Base-by-base conservation (phyloP, 2,329 filamentous ascomycete genomes). In the Cephalotrichum gorgonifer region DNA sequence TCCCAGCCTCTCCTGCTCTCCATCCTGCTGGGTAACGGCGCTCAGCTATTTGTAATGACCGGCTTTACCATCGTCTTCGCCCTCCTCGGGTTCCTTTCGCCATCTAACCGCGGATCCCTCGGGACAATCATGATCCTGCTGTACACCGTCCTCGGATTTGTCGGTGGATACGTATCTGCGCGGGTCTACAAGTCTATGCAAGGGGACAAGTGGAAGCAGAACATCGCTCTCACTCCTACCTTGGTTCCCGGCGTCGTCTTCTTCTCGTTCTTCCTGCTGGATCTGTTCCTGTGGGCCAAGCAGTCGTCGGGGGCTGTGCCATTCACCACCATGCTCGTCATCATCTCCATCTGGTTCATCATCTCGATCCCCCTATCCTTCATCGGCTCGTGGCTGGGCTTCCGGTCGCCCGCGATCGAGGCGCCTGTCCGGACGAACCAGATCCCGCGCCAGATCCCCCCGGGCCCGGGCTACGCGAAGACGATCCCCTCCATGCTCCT, bases 11-110 rank as follows among this genome's bases (percentile, higher is more conserved):
- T 98, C 26, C 72, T 96, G 14, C 76, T 98, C 20, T 90, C 90
- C 50, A 75, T 98, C 6, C 76, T 98, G 54, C 76, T 96, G 39
- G 93, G 93, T 51, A 97, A 94, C 62, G 93, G 93, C 53, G 88
- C 88, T 11, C 93, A 98, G 68, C 79, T 98, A 3, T 97, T 98
- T 65, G 89, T 95, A 64, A 98, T 98, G 91, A 87, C 90, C 2
- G 93, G 88, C 28, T 83, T 90, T 61, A 97, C 93, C 44, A 95
- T 98, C 58, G 79, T 81, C 23, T 96, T 98, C 60, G 93, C 93
- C 0, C 79, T 97, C 8, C 77, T 98, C 43, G 93, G 93, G 27
- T 95, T 98, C 68, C 75, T 98, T 14, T 97, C 91, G 0, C 93
- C 93, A 0, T 95, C 90, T 9, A 97, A 96, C 64, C 88, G 93